A percentile compares a stretch with the other conserved stretches of the same genome.
These are phyloP conservation scores for Spatholobus suberectus DNA, from an alignment of 306 rosid species.

Conservation along the genomic window DNA sequence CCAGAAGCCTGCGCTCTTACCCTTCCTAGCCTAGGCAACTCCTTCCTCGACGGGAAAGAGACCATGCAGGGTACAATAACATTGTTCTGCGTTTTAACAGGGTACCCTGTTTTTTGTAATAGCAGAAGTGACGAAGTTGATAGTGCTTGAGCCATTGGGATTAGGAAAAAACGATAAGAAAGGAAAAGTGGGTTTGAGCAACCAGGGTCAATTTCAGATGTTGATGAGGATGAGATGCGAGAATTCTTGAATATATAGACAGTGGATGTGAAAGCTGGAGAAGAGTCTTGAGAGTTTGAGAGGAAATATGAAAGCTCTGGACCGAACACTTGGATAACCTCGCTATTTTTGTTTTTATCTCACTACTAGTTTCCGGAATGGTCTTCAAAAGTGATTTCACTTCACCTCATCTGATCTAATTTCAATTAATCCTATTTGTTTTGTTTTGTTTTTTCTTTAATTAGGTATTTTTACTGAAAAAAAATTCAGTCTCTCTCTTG, in stretches of 20 bases:
- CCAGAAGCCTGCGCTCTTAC: conserved; percentile 58
- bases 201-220: not conserved
- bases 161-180: not conserved
- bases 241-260: conserved; percentile 50
- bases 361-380: conserved; percentile 54
- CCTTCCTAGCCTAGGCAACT: conserved; percentile 23
- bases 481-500: too few species aligned
- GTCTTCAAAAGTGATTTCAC: conserved; percentile 28
- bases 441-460: not conserved
- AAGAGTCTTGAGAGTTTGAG: conserved; percentile 58
- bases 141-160: conserved; percentile 63
- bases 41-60: conserved; percentile 39
- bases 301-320: conserved; percentile 52
- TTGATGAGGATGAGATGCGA: not conserved
- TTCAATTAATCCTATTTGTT: not conserved
- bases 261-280: conserved; percentile 52
- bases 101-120: conserved; percentile 42
- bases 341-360: not conserved
- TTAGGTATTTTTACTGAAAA: too few species aligned
- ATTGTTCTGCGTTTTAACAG: not conserved
- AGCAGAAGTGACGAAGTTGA: conserved; percentile 50
- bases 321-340: conserved; percentile 29
- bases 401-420: not conserved
- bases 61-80: conserved; percentile 41
- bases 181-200: not conserved